A percentile compares a stretch with the other conserved stretches of the same genome.
These are phyloP conservation scores for Phytophthora nicotianae DNA, from an alignment of 352 stramenopile species.

Conservation along the genomic window DNA sequence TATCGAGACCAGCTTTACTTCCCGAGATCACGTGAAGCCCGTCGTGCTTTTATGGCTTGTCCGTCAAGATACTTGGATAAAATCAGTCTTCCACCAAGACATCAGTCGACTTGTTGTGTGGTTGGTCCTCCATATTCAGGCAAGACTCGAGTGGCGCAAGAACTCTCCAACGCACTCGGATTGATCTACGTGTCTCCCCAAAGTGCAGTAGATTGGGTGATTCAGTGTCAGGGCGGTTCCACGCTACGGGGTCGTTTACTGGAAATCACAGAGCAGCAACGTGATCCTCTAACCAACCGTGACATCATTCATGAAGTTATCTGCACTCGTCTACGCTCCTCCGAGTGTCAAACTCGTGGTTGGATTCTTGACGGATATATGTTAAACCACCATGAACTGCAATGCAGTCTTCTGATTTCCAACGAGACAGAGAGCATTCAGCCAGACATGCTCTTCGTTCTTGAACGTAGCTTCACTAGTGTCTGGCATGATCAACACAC, in stretches of 20 bases:
- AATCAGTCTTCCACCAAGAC: slow-evolving; percentile 25
- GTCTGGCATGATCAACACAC: slow-evolving; percentile 32
- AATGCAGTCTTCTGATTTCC: slow-evolving; percentile 27
- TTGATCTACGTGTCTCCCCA: slow-evolving; percentile 57
- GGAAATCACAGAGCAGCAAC: slow-evolving; percentile 11
- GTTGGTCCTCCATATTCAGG: slow-evolving; percentile 40
- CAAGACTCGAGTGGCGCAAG: slow-evolving; percentile 42
- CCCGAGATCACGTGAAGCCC: slow-evolving; percentile 27
- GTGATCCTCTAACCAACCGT: slow-evolving; percentile 25
- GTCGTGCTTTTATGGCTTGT: slow-evolving; percentile 27
- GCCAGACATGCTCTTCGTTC: slow-evolving; percentile 55
- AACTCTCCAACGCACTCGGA: slow-evolving; percentile 34
- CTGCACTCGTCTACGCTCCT: slow-evolving; percentile 48
- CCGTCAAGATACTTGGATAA: slow-evolving; percentile 29
- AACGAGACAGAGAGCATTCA: slow-evolving; percentile 28
- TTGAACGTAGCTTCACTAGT: slow-evolving; percentile 43
- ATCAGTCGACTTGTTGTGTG: slow-evolving; percentile 45
- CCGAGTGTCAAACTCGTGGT: slow-evolving; percentile 60
- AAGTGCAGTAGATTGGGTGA: slow-evolving; percentile 55
- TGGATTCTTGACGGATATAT: slow-evolving; percentile 74
- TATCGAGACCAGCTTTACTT: slow-evolving; percentile 75
- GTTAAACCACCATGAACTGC: slow-evolving; percentile 33
- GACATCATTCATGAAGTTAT: slow-evolving; percentile 44
- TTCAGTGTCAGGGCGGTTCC: slow-evolving; percentile 55
- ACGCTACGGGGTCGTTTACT: slow-evolving; percentile 29